Base-by-base conservation (phyloP, 2,329 filamentous ascomycete species). In the Neocatenulostroma microsporum region DNA sequence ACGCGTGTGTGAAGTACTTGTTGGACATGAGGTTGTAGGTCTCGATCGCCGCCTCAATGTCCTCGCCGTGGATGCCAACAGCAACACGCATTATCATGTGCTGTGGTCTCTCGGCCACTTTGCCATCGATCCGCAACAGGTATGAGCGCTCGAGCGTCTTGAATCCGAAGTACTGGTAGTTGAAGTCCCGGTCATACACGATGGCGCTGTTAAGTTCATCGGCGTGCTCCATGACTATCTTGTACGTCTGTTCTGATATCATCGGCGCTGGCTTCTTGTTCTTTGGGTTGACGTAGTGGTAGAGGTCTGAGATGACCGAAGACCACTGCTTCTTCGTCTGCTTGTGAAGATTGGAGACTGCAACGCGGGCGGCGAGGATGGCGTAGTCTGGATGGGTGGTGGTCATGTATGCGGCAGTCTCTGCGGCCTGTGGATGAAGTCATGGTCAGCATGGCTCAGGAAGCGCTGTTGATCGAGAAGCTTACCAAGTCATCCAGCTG, bases 281-380 rank as follows among this genome's bases (percentile, higher is more conserved):
- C 70, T 85, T 94, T 45, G 89, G 87, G 70, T 98, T 98, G 65
- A 94, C 72, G 64, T 95, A 98, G 70, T 91, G 76, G 69, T 89
- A 95, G 27, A 98, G 78, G 57, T 98, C 91, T 54, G 78, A 81
- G 54, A 98, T 76, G 42, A 98, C 91, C 33, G 85, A 73, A n/a
- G 91, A 96, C 72, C 93, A 98, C 62, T 96, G 89, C 75, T 98
- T 98, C 78, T 96, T 96, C 48, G 91, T 98, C 75, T 98, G 91
- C 72, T 98, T 98, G 80, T 98, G 91, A 42, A 98, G 82, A 71
- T 98, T 98, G 58, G 91, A 98, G 37, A 98, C 91, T 53, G 91
- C 91, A 60, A 98, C 96, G 68, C 91, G 88, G 50, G 91, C 91
- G 48, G 91, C 91, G 41, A 98, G 86, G 61, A 96, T 93, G 62